Percentiles rank a stretch among this genome's conserved stretches.
Evolutionary conservation across 805 yeast species (phyloP).

Genomic region (Candida ovalis): DNA sequence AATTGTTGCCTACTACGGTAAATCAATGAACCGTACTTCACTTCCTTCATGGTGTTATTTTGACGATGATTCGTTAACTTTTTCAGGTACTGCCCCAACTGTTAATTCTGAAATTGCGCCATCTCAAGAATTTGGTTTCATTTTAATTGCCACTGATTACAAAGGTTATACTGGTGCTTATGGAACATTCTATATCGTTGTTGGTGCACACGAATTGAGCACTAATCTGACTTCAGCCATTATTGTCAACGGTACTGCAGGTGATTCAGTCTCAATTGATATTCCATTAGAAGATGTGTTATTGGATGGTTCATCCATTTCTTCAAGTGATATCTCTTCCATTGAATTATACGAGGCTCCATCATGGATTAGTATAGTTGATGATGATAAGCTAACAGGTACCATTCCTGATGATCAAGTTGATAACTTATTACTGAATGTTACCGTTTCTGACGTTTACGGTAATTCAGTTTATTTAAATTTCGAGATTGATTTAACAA

Average conservation of each 20-base stretch:
- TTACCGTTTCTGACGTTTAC: slow-evolving; percentile 54
- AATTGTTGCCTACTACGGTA: slow-evolving; percentile 72
- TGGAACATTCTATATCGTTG: slow-evolving; percentile 64
- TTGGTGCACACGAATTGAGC: slow-evolving; percentile 86
- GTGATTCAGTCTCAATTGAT: slow-evolving; percentile 46
- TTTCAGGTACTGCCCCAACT: slow-evolving; percentile 84
- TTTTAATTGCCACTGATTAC: slow-evolving; percentile 76
- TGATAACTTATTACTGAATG: slow-evolving; percentile 41
- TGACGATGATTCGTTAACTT: slow-evolving; percentile 56
- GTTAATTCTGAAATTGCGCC: slow-evolving; percentile 89
- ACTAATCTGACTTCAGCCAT: slow-evolving; percentile 57
- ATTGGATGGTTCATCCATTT: slow-evolving; percentile 56
- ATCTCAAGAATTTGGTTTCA: slow-evolving; percentile 63
- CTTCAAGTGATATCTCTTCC: slow-evolving; percentile 48
- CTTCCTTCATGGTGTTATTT: slow-evolving; percentile 88
- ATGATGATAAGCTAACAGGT: slow-evolving; percentile 46
- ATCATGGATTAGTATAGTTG: slow-evolving; percentile 47
- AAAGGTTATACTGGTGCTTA: slow-evolving; percentile 68
- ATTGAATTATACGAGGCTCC: slow-evolving; percentile 54
- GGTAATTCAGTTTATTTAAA: slow-evolving; percentile 58
- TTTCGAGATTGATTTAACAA: slow-evolving; percentile 51
- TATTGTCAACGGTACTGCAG: slow-evolving; percentile 64
- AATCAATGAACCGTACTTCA: slow-evolving; percentile 78
- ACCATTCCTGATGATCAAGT: slow-evolving; percentile 48
- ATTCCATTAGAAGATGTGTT: slow-evolving; percentile 63